Conservation (phyloP, 148 eudicot species). For the Rhododendron vialii region DNA sequence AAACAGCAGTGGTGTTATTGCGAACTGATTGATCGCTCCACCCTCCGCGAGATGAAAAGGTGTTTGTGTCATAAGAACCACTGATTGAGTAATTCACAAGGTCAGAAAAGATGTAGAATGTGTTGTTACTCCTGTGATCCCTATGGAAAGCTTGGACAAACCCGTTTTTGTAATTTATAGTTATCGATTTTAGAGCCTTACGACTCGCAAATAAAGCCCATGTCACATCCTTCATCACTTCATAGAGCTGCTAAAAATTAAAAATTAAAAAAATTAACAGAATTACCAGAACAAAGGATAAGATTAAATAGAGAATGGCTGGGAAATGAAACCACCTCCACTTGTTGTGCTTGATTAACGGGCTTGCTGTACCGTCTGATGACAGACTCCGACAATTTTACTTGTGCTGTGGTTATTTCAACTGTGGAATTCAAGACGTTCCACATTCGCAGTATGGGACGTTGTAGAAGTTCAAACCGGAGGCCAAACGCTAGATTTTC, state of each 20-base stretch:
- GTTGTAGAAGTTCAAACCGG: conserved; percentile 80
- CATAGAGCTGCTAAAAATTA: conserved; percentile 63
- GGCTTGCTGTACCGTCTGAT: conserved; percentile 59
- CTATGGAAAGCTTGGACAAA: conserved; percentile 97
- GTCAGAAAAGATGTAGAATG: conserved; percentile 89
- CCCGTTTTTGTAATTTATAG: conserved; percentile 78
- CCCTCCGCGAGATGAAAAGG: conserved; percentile 49
- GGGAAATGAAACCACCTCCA: conserved; percentile 51
- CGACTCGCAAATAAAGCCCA: conserved; percentile 89
- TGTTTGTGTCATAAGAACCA: conserved; percentile 32
- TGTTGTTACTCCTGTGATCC: conserved; percentile 69
- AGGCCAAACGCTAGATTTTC: conserved; percentile 80
- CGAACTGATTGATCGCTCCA: conserved; percentile 80
- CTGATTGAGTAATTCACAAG: conserved; percentile 68
- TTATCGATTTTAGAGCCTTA: conserved; percentile 75
- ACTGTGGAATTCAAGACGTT: conserved; percentile 76
- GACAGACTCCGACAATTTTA: conserved; percentile 71
- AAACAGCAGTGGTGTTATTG: conserved; percentile 67
- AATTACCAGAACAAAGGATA: background rate
- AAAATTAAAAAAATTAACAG: background rate
- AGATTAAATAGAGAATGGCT: background rate
- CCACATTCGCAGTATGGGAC: conserved; percentile 95
- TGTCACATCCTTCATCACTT: conserved; percentile 79
- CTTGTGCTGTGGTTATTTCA: conserved; percentile 90
- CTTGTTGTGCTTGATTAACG: conserved; percentile 70